These are phyloP conservation scores for Priceomyces carsonii DNA, from an alignment of 805 yeast species.

Conservation along the genomic window DNA sequence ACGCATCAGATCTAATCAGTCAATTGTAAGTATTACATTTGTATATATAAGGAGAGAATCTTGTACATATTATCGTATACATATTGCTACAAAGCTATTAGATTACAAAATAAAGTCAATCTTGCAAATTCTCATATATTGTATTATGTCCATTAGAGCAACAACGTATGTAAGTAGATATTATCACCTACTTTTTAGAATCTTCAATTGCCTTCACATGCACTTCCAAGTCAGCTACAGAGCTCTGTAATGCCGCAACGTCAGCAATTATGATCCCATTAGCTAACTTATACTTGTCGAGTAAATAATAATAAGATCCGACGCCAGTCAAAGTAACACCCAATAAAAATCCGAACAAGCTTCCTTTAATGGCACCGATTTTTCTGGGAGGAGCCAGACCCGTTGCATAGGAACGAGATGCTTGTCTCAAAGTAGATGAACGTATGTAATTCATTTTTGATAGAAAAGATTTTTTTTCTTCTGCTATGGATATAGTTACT, in stretches of 20 bases:
- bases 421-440: constrained; percentile 8
- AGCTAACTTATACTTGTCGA: constrained; percentile 75
- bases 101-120: too few species aligned
- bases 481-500: too few species aligned
- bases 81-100: not conserved
- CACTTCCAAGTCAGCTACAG: constrained; percentile 65
- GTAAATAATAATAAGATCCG: constrained; percentile 72
- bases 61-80: constrained; percentile 2
- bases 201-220: constrained; percentile 66
- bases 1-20: constrained; percentile 10
- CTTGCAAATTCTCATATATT: too few species aligned
- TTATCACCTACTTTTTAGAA: constrained; percentile 10
- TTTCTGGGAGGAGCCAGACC: constrained; percentile 28
- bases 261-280: constrained; percentile 75
- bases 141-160: too few species aligned
- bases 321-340: constrained; percentile 77
- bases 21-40: constrained; percentile 6
- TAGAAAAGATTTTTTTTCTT: too few species aligned
- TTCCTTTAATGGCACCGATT: constrained; percentile 46
- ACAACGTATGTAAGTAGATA: not conserved
- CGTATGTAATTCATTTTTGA: too few species aligned
- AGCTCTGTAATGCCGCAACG: constrained; percentile 66
- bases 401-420: constrained; percentile 32
- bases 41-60: not conserved
- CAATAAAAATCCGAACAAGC: constrained; percentile 72